Base-by-base conservation (phyloP, 148 eudicot species). In the Persicaria tinctoria region DNA sequence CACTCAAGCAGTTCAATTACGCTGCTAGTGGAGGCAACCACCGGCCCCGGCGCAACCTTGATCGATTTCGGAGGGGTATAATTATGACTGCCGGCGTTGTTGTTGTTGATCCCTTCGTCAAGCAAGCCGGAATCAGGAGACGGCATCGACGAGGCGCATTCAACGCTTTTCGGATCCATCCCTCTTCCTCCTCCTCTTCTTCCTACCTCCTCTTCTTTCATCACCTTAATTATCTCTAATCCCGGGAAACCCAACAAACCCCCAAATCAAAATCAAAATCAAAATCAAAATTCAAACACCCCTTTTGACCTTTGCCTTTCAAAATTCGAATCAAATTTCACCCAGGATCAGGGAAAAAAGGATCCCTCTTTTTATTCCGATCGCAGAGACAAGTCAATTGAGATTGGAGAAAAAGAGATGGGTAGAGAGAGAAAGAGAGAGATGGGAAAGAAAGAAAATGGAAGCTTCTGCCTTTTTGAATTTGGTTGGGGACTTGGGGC, bases 111-210 rank as follows among this genome's bases (percentile, higher is more conserved):
- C 16, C 32, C 66, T 59, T 23, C n/a, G 7, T 59, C 66, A 23
- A 16, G 32, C 32, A 59, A 23, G 23, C 14, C 66, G 32, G 66
- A 8, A 59, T 59, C 38, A 8, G 73, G 17, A 17, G 54, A 46
- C 38, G 53, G 73, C 32, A 12, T 71, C 73, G 73, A 46, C 6
- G 70, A 38, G 17, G 73, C 53, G 17, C 73, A 71, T 46, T 71
- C 73, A 71, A 71, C 54, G 32, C 73, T 47, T 32, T 71, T 71
- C n/a, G 51, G 54, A 71, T 71, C 73, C 54, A 71, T 47, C 27
- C 54, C 73, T 47, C 53, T 50, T 50, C 23, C 66, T n/a, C 7
- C 66, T 23, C 17, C 14, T 23, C 66, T 23, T 16, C 55, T 13
- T 8, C 41, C 53, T 48, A 16, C 57, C 16, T 50, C 73, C 54